A percentile compares a stretch with the other conserved stretches of the same genome.
Evolutionary conservation across 2,329 filamentous ascomycete genomes (phyloP).

Genomic region (Xylariales sp.): DNA sequence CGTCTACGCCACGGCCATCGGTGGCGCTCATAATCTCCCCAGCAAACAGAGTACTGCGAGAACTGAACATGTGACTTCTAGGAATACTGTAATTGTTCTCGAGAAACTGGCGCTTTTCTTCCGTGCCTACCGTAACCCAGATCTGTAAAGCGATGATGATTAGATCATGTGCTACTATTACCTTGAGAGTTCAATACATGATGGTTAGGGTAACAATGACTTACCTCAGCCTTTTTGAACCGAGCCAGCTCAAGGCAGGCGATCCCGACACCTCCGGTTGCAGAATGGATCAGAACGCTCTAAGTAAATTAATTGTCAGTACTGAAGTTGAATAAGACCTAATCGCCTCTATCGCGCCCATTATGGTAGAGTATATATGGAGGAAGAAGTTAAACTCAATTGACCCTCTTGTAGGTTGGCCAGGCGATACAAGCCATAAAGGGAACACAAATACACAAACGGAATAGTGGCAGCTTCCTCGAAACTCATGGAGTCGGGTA

Average conservation of each 20-base stretch:
- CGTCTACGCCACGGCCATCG: conserved; percentile 19
- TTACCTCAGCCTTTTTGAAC: conserved; percentile 17
- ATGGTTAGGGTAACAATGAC: background rate
- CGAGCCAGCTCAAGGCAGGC: conserved; percentile 19
- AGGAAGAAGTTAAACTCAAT: conserved; percentile 12
- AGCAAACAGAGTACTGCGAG: conserved; percentile 24
- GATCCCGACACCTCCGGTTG: conserved; percentile 23
- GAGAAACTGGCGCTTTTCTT: conserved; percentile 22
- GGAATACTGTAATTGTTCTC: conserved; percentile 23
- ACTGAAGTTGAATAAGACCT: too few species aligned
- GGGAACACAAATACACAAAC: conserved; percentile 11
- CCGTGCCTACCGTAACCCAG: conserved; percentile 16
- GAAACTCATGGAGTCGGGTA: conserved; percentile 17
- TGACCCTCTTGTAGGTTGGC: conserved; percentile 14
- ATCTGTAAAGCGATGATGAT: conserved; percentile 8
- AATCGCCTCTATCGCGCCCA: too few species aligned
- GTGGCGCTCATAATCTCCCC: conserved; percentile 20
- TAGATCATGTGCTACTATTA: too few species aligned
- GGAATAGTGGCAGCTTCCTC: conserved; percentile 17
- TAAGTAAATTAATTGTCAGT: too few species aligned
- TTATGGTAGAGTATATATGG: too few species aligned
- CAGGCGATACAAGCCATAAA: background rate
- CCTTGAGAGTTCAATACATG: too few species aligned
- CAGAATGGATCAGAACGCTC: conserved; percentile 21
- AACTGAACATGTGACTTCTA: conserved; percentile 26